Evolutionary conservation across 2,329 filamentous ascomycete genomes (phyloP), one percentile per base, ranked within the genome.

Genomic region (Calonectria leucothoes): DNA sequence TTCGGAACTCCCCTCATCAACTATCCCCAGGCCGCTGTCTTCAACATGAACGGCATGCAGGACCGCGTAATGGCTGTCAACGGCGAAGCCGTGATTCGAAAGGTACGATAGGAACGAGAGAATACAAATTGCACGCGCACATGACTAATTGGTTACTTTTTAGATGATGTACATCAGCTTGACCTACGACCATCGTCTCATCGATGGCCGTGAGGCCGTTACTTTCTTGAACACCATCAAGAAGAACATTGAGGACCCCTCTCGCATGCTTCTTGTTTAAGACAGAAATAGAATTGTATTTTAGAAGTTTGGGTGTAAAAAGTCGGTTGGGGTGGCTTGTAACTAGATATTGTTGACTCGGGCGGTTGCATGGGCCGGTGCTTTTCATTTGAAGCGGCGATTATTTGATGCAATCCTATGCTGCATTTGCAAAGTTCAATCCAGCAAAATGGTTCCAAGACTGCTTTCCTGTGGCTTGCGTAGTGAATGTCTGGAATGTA

Each of bases 1-100:
- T 83, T 83, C n/a, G 82, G 82, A 70, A 94, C 93, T 52, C 93
- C 93, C 69, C 91, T 94, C 80, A 94, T 95, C 88, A 94, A 94
- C 87, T 93, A 93, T 70, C 93, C 93, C 68, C 93, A 94, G 85
- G 91, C 93, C 10, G 80, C 81, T 17, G 85, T 91, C 61, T 92
- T 92, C 85, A 92, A 91, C 79, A 85, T 92, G 84, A 91, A 92
- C 80, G 83, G 91, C 4, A 86, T 85, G 64, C 91, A 91, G 71
- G 83, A 86, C n/a, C 83, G 86, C 66, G 89, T 92, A 76, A 85
- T 86, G 61, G 89, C 90, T 25, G 89, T 86, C 78, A 90, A 93
- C 81, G 91, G 92, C 79, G 91, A 82, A 48, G 80, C 78, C 31
- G 80, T 78, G 48, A 82, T 83, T 25, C 74, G 90, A 86, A 80